These are phyloP conservation scores for Sugiyamaella lignohabitans DNA, from an alignment of 805 yeast genomes.

Conservation along the genomic window DNA sequence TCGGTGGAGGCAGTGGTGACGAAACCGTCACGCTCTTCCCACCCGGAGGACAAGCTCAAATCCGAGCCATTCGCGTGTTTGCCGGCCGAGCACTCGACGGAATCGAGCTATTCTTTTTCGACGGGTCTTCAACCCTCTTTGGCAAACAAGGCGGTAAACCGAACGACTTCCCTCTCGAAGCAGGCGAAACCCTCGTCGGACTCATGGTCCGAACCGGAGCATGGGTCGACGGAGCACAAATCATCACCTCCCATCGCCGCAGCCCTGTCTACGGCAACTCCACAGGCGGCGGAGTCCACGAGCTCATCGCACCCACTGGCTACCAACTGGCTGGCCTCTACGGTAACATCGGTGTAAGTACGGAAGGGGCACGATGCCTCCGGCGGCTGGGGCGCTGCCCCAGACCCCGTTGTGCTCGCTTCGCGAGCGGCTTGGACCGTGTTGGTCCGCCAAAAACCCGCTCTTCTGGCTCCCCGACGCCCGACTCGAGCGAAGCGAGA, in stretches of 20 bases:
- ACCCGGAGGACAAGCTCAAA: constrained; percentile 17
- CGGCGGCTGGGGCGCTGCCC: neutral
- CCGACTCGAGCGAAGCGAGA: too few relatives aligned
- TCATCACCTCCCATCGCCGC: constrained; percentile 45
- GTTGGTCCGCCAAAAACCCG: constrained; percentile 1
- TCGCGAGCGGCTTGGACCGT: too few relatives aligned
- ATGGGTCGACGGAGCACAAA: constrained; percentile 85
- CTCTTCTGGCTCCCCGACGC: too few relatives aligned
- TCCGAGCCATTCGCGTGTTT: constrained; percentile 55
- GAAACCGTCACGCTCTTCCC: constrained; percentile 27
- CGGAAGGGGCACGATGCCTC: neutral
- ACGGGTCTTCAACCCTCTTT: constrained; percentile 24
- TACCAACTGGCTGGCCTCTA: constrained; percentile 58
- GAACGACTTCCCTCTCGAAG: constrained; percentile 45
- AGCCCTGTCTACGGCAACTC: constrained; percentile 56
- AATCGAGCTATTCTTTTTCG: constrained; percentile 43
- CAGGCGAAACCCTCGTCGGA: constrained; percentile 55
- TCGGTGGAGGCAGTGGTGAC: constrained; percentile 27
- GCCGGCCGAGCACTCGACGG: constrained; percentile 84
- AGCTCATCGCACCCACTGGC: constrained; percentile 59
- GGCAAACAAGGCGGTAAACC: constrained; percentile 37
- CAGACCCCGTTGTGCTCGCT: neutral
- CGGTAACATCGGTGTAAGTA: constrained; percentile 60
- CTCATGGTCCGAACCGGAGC: constrained; percentile 66
- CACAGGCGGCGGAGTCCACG: constrained; percentile 58